phyloP scores from a whole-genome alignment of 495 filamentous ascomycete species.

The Tuber umbilicatum region DNA sequence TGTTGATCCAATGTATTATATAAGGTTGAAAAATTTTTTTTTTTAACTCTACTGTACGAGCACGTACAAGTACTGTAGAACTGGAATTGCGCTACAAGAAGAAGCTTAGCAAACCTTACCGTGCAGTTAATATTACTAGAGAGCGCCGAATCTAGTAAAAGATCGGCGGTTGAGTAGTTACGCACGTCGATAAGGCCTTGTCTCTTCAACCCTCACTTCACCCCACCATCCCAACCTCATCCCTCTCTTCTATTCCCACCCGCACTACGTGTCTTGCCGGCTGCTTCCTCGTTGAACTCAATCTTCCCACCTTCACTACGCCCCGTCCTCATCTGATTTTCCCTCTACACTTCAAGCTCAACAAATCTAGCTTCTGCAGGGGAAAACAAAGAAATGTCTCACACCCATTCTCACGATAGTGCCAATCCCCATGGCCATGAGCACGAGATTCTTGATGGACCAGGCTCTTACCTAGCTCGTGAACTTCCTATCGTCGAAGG shows the following conservation, averaged over 20 bases:
- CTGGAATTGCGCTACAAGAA: not conserved
- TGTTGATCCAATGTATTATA: not conserved
- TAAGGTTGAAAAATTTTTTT: not conserved
- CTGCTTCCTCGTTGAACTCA: not conserved
- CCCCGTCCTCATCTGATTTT: not conserved
- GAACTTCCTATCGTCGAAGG: constrained; percentile 90
- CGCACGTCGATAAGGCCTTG: not conserved
- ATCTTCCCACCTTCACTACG: not conserved
- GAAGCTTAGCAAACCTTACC: not conserved
- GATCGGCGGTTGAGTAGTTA: not conserved
- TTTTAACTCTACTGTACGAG: not conserved
- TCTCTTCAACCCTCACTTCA: not conserved
- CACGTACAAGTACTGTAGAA: not conserved
- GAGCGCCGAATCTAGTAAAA: not conserved
- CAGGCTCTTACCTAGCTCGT: constrained; percentile 79
- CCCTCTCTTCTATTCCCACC: not conserved
- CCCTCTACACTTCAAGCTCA: not conserved
- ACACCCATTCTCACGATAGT: constrained; percentile 42
- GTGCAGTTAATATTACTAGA: not conserved
- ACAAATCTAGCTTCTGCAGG: not conserved
- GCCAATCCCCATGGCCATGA: constrained; percentile 81
- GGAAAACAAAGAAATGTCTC: not conserved
- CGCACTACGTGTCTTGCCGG: not conserved
- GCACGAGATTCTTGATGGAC: constrained; percentile 92
- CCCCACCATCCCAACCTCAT: not conserved